Percentiles rank a stretch among this genome's conserved stretches.
Evolutionary conservation across 495 filamentous ascomycete genomes (phyloP).

Genomic region (Patellaria atrata): DNA sequence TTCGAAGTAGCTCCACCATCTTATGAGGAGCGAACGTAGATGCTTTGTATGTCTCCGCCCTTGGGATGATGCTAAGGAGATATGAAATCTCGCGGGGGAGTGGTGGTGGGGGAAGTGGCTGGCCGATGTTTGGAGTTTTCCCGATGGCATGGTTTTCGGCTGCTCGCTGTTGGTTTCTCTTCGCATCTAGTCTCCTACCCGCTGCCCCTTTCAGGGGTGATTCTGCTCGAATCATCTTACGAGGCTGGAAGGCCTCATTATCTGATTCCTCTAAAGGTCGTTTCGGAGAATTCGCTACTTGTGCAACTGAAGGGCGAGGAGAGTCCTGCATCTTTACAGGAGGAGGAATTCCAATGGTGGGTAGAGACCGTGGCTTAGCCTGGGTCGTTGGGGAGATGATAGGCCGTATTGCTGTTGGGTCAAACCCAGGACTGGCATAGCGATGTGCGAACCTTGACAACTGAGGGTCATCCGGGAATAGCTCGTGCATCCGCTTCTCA

Average conservation of each 20-base stretch:
- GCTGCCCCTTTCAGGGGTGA: conserved; percentile 80
- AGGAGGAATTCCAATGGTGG: conserved; percentile 30
- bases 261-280: conserved; percentile 60
- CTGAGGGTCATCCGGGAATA: conserved; percentile 76
- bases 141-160: too few relatives aligned
- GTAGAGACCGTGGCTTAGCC: conserved; percentile 36
- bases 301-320: conserved; percentile 12
- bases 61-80: conserved; percentile 69
- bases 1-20: conserved; percentile 58
- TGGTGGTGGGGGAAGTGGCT: conserved; percentile 18
- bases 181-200: conserved; percentile 64
- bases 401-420: conserved; percentile 64
- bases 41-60: conserved; percentile 54
- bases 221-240: conserved; percentile 67
- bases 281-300: conserved; percentile 56
- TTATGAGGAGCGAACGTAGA: conserved; percentile 52
- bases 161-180: conserved; percentile 28
- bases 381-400: conserved; percentile 70
- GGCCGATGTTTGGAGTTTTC: conserved; percentile 1
- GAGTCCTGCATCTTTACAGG: conserved; percentile 26
- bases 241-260: conserved; percentile 46
- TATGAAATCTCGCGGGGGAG: conserved; percentile 71
- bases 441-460: conserved; percentile 61
- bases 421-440: conserved; percentile 51
- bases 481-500: conserved; percentile 80